A percentile compares a stretch with the other conserved stretches of the same genome.
Evolutionary conservation across 495 filamentous ascomycete genomes (phyloP).

Genomic region (Aspergillus campestris): DNA sequence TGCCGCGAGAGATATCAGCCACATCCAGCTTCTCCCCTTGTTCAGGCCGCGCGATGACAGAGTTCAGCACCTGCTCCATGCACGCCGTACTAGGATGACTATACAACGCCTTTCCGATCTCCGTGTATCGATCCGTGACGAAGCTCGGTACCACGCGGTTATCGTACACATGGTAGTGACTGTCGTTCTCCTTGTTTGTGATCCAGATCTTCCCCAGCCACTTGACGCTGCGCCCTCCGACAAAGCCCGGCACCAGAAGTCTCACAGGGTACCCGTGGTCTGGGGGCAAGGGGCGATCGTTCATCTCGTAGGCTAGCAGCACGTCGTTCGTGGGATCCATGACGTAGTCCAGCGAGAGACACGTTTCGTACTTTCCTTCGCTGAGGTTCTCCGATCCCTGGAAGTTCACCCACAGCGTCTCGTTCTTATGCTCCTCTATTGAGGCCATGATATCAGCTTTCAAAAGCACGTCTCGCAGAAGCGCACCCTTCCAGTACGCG

Average conservation of each 20-base stretch:
- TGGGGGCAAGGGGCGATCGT: constrained; percentile 42
- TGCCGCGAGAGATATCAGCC: constrained; percentile 8
- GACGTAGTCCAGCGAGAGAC: constrained; percentile 48
- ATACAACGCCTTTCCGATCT: constrained; percentile 12
- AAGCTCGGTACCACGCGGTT: constrained; percentile 22
- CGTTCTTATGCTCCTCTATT: constrained; percentile 15
- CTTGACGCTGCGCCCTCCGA: constrained; percentile 50
- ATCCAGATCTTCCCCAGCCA: constrained; percentile 49
- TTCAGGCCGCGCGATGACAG: constrained; percentile 11
- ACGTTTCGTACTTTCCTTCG: constrained; percentile 43
- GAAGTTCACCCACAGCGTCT: constrained; percentile 47
- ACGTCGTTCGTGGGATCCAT: constrained; percentile 50
- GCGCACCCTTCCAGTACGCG: constrained; percentile 54
- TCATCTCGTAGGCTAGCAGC: constrained; percentile 52
- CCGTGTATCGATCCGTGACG: constrained; percentile 18
- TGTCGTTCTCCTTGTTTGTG: constrained; percentile 41
- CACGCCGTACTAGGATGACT: constrained; percentile 11
- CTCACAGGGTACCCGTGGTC: constrained; percentile 53
- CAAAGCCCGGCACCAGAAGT: constrained; percentile 48
- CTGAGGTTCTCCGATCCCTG: constrained; percentile 41
- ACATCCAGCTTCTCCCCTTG: constrained; percentile 20
- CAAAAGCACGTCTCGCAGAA: constrained; percentile 46
- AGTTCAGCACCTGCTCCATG: constrained; percentile 14
- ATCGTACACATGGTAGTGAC: constrained; percentile 27
- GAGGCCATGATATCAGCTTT: constrained; percentile 37